Base-by-base conservation (phyloP, 2,329 filamentous ascomycete species). In the Orbilia oligospora region DNA sequence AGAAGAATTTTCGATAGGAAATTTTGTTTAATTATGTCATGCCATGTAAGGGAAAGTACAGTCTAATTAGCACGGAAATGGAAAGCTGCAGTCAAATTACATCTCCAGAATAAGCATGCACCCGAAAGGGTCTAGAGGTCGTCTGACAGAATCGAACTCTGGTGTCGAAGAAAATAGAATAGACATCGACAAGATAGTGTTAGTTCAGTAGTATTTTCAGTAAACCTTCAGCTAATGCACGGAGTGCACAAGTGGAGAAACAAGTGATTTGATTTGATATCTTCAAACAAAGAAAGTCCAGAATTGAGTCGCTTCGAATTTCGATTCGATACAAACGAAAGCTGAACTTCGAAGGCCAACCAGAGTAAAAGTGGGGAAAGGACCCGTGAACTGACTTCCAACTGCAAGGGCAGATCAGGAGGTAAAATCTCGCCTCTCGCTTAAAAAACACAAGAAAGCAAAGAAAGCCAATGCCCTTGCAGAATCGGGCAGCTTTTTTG, bases 401-500 rank as follows among this genome's bases (percentile, higher is more conserved):
- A 64, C 49, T 67, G 71, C 64, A 69, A 69, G 64, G 71, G 71
- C 65, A 68, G 71, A 76, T 76, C 65, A 76, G 71, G 71, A 70
- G 71, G 46, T 69, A 30, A 33, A 49, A 68, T 56, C 46, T 36
- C 36, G 70, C 70, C 49, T 73, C 53, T 73, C 58, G 58, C 61
- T 66, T 67, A 65, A 55, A 73, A 30, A 65, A 49, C 22, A 65
- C 56, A 36, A 72, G 56, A 64, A 22, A 66, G 36, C 44, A 41
- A 67, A 27, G 36, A 75, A 48, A 38, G 41, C 51, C 46, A 65
- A 67, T 71, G 58, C 33, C 61, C 51, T 69, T 77, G 73, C 73
- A 77, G 73, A 71, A 77, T 77, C n/a, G 67, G 72, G 73, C 67
- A 77, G 65, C 44, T 66, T 66, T 71, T 49, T 51, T 53, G 73